A percentile compares a stretch with the other conserved stretches of the same genome.
phyloP scores from a whole-genome alignment of 2,329 filamentous ascomycete species.

The Pleoardoris graminearum region DNA sequence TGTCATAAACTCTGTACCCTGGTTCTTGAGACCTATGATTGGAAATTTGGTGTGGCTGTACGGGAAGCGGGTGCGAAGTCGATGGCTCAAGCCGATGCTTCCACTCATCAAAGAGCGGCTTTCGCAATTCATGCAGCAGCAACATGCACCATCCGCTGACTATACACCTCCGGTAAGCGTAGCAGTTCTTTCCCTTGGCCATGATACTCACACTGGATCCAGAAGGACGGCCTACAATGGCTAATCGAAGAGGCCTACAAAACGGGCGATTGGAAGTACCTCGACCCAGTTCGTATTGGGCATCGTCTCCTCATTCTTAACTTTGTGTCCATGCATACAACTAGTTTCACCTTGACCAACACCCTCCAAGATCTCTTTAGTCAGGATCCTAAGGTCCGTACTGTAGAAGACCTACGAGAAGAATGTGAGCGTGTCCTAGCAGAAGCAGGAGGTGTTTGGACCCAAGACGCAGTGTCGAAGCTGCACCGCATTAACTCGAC shows the following conservation, averaged over 20 bases:
- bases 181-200: no score
- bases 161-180: no score
- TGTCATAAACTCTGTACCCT: no score
- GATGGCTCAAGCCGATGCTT: no score
- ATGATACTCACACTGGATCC: no score
- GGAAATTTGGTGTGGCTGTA: no score
- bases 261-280: not conserved
- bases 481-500: not conserved
- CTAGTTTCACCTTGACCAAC: not conserved
- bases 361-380: not conserved
- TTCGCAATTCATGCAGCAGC: no score
- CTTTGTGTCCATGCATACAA: conserved; percentile 1
- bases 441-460: not conserved
- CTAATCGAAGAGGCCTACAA: conserved; percentile 6
- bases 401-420: not conserved
- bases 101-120: no score
- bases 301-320: conserved; percentile 5
- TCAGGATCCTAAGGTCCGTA: not conserved
- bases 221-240: conserved; percentile 6
- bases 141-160: no score
- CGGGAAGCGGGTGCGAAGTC: no score
- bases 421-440: not conserved
- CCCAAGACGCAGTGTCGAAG: not conserved
- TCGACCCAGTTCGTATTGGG: not conserved
- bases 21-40: no score